A percentile compares a stretch with the other conserved stretches of the same genome.
Conservation (phyloP, 257 asterid genomes). For the Capsicum pubescens region DNA sequence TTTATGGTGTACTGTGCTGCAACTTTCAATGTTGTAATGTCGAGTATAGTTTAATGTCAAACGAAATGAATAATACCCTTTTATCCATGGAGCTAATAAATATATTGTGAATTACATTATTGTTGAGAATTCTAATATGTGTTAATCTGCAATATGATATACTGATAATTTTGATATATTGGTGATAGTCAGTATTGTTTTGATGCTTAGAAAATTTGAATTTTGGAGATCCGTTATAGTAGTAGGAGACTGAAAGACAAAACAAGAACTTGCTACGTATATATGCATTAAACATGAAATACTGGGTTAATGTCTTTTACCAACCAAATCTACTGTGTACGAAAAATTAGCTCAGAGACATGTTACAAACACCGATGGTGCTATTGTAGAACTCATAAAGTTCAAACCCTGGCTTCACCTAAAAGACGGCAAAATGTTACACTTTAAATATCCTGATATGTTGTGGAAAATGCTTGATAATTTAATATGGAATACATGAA, state of each 20-base stretch:
- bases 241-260: background rate
- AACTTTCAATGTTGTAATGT: background rate
- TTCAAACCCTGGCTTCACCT: background rate
- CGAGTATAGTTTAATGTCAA: background rate
- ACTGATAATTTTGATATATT: background rate
- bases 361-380: background rate
- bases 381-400: background rate
- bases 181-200: background rate
- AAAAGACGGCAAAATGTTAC: background rate
- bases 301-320: background rate
- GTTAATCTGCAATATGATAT: background rate
- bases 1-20: background rate
- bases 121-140: background rate
- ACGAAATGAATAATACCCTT: background rate
- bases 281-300: background rate
- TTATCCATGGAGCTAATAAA: background rate
- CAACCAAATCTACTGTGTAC: background rate
- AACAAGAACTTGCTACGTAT: too few species aligned
- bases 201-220: background rate
- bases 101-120: background rate
- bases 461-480: background rate
- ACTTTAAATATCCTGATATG: background rate
- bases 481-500: constrained; percentile 10
- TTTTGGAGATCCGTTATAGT: background rate
- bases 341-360: background rate